Evolutionary conservation across 805 yeast genomes (phyloP).

Genomic region (Kazachstania bromeliacearum): DNA sequence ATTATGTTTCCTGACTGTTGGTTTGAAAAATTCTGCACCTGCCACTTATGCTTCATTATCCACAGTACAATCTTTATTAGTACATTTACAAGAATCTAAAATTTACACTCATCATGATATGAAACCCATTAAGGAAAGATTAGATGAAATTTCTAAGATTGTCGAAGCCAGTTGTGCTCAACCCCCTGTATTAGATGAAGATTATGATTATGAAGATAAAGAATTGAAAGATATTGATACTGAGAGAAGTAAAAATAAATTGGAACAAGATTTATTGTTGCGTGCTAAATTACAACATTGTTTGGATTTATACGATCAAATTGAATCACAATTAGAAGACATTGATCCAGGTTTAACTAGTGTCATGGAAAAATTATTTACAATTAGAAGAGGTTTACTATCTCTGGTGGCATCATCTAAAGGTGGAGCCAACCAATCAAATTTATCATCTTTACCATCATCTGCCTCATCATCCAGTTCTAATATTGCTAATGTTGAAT

Average conservation of each 20-base stretch:
- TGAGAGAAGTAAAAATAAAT: slow-evolving; percentile 33
- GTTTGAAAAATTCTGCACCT: slow-evolving; percentile 81
- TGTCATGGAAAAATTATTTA: slow-evolving; percentile 50
- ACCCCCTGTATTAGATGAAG: slow-evolving; percentile 6
- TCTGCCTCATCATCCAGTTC: background rate
- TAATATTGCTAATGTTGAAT: background rate
- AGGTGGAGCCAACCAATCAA: slow-evolving; percentile 1
- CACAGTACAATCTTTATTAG: slow-evolving; percentile 76
- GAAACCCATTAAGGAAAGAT: slow-evolving; percentile 62
- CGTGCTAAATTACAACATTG: slow-evolving; percentile 60
- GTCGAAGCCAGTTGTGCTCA: slow-evolving; percentile 34
- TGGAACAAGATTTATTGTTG: slow-evolving; percentile 53
- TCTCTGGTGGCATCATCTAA: slow-evolving; percentile 35
- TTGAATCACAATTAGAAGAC: slow-evolving; percentile 47
- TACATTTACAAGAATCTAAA: slow-evolving; percentile 70
- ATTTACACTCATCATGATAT: slow-evolving; percentile 81
- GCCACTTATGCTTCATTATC: slow-evolving; percentile 86
- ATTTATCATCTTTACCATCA: background rate
- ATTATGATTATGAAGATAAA: slow-evolving; percentile 12
- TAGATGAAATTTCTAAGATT: slow-evolving; percentile 59
- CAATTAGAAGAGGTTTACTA: slow-evolving; percentile 53
- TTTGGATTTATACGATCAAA: slow-evolving; percentile 42
- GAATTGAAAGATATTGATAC: slow-evolving; percentile 14
- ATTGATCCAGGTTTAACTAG: slow-evolving; percentile 42
- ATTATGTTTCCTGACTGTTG: slow-evolving; percentile 83